Base-by-base conservation (phyloP, 352 stramenopile genomes). In the Phytophthora ramorum region DNA sequence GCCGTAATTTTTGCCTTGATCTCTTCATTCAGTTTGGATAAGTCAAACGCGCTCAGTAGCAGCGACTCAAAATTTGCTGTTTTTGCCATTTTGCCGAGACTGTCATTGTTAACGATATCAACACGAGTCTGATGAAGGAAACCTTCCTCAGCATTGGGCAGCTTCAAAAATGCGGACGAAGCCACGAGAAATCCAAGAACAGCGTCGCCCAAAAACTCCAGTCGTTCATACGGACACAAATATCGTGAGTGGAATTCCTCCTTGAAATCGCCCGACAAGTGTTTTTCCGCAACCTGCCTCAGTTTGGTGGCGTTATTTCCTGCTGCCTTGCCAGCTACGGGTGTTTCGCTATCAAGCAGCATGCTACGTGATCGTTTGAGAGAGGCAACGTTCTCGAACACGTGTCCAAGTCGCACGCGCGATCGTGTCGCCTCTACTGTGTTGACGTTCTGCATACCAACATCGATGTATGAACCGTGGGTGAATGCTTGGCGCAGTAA, bases 371-470 rank as follows among this genome's bases (percentile, higher is more conserved):
- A 86, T 37, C 85, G 66, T 60, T 95, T 93, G 1, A 92, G 66
- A 22, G 61, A 75, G 9, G 40, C 66, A 16, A 77, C 72, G 56
- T 93, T 89, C 37, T 91, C 70, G 58, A 95, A 95, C 3, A 90
- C 66, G 38, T 95, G 84, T 7, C 79, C 89, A 24, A 95, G 59
- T 4, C 80, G 79, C 26, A 95, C 85, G n/a, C 87, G 82, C 0
- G 86, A 90, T 44, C 80, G 77, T 24, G 85, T 92, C 7, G 78
- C 85, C 58, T 95, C 87, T 0, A 83, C 75, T 8, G 86, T 93
- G 61, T 95, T 95, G 12, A 93, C 85, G 63, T 75, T 93, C 59
- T 94, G 87, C 84, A 95, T 92, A 20, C 85, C 89, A 12, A 90
- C 66, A 19, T 96, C 89, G 17, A 96, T 71, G 38, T 93, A 94